Evolutionary conservation across 768 basidiomycete species (phyloP).

Genomic region (Tricholoma saponaceum): DNA sequence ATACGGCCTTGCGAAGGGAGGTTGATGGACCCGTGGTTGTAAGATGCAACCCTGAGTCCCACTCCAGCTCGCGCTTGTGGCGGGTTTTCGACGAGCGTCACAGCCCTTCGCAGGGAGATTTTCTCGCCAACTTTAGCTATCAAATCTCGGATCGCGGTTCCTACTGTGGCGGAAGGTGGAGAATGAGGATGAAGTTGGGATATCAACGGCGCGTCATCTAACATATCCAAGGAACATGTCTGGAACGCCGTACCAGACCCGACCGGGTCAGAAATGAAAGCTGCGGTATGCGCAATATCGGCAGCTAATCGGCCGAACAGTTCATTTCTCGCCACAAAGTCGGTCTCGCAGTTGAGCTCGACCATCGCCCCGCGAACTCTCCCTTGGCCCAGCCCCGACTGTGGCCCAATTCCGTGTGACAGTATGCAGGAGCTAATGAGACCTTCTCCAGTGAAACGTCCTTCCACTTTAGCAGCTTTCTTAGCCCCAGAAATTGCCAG

Average conservation of each 20-base stretch:
- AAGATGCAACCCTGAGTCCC: slow-evolving; percentile 46
- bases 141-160: slow-evolving; percentile 59
- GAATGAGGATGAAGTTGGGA: slow-evolving; percentile 30
- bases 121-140: slow-evolving; percentile 82
- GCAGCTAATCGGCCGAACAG: slow-evolving; percentile 73
- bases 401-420: slow-evolving; percentile 50
- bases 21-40: slow-evolving; percentile 56
- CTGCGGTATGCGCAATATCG: slow-evolving; percentile 81
- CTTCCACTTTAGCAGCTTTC: slow-evolving; percentile 81
- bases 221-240: slow-evolving; percentile 45
- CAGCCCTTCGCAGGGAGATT: slow-evolving; percentile 62
- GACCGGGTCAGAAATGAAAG: slow-evolving; percentile 55
- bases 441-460: slow-evolving; percentile 73
- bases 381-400: slow-evolving; percentile 29
- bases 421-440: slow-evolving; percentile 75
- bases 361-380: slow-evolving; percentile 79
- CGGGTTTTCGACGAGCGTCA: slow-evolving; percentile 35
- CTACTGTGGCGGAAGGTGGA: slow-evolving; percentile 45
- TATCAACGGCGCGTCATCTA: slow-evolving; percentile 66
- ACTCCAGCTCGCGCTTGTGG: slow-evolving; percentile 34
- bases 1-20: slow-evolving; percentile 53
- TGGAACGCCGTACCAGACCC: slow-evolving; percentile 34
- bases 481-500: slow-evolving; percentile 63
- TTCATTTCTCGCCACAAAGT: slow-evolving; percentile 88
- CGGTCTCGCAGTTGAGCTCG: slow-evolving; percentile 95